Evolutionary conservation across 306 rosid species (phyloP), one percentile per base, ranked within the genome.

Genomic region (Cucumis melo): DNA sequence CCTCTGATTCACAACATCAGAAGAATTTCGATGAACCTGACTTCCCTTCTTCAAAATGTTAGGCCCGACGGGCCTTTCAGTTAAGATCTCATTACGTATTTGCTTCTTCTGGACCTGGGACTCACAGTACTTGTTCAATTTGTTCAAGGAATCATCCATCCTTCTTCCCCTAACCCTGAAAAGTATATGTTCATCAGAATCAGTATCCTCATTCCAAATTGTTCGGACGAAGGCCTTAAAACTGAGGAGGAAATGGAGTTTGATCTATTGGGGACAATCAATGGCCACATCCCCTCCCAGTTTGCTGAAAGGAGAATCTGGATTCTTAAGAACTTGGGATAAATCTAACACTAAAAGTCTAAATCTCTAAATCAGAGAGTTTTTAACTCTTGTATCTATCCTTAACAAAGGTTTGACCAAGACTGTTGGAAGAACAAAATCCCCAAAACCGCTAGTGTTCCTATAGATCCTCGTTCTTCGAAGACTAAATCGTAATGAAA

Each of bases 81-180:
- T 80, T 50, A 83, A 78, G 76, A 83, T 85, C 84, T 91, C 94
- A n/a, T 82, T 86, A 81, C 84, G 82, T 72, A 81, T 83, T 76
- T 85, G 93, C 82, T 90, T 89, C 86, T 81, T 87, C 74, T 86
- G 75, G 83, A 73, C 88, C 80, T 89, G 82, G 76, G 89, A 88
- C 70, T 91, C 92, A 78, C 84, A 82, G 77, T 83, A 88, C 86
- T 85, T 85, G 90, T 84, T 88, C 84, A 91, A 63, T 80, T 88
- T 89, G 78, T 86, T 76, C 78, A 84, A 63, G 51, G 89, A 89
- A 53, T 91, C 96, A 78, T 84, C 98, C 83, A 91, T 81, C 86
- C 53, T 85, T 80, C 84, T 88, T 72, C 78, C 80, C 80, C 92
- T 85, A 71, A 74, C 72, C 84, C 96, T 93, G 91, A 58, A 27